These are phyloP conservation scores for Erodium maritimum DNA, from an alignment of 345 rosid genomes.

Conservation along the genomic window DNA sequence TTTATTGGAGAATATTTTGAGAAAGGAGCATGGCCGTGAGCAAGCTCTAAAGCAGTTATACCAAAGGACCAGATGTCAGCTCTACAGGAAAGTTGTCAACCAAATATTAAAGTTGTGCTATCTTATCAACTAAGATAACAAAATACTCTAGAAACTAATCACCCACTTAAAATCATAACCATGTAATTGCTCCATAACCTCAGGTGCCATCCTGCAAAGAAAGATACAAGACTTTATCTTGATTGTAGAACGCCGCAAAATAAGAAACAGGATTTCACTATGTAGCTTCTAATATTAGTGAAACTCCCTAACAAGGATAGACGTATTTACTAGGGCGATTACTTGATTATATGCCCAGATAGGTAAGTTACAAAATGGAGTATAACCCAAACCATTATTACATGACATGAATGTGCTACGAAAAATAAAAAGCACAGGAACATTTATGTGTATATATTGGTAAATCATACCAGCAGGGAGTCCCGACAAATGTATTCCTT, in stretches of 20 bases:
- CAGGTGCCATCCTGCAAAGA: constrained; percentile 95
- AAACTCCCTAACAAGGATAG: neutral
- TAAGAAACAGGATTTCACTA: neutral
- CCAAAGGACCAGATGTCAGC: constrained; percentile 99
- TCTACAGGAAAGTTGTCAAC: constrained; percentile 35
- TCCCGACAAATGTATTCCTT: constrained; percentile 98
- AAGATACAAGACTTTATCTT: neutral
- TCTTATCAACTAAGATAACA: constrained; percentile 4
- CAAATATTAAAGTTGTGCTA: constrained; percentile 15
- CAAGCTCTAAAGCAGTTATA: constrained; percentile 96
- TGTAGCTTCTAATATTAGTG: too few relatives aligned
- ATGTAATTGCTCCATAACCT: constrained; percentile 96
- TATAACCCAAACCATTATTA: neutral
- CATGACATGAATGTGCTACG: neutral
- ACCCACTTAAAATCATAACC: constrained; percentile 94
- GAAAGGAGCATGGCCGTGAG: constrained; percentile 98
- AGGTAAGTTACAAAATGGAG: neutral
- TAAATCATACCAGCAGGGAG: constrained; percentile 85
- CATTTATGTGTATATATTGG: neutral
- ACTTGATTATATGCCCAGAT: neutral
- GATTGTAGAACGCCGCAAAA: neutral
- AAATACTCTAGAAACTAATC: constrained; percentile 14
- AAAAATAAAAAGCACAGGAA: neutral
- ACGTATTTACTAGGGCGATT: neutral
- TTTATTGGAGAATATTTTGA: constrained; percentile 99